Conservation (phyloP, 352 stramenopile species). For the Nothophytophthora sp. region DNA sequence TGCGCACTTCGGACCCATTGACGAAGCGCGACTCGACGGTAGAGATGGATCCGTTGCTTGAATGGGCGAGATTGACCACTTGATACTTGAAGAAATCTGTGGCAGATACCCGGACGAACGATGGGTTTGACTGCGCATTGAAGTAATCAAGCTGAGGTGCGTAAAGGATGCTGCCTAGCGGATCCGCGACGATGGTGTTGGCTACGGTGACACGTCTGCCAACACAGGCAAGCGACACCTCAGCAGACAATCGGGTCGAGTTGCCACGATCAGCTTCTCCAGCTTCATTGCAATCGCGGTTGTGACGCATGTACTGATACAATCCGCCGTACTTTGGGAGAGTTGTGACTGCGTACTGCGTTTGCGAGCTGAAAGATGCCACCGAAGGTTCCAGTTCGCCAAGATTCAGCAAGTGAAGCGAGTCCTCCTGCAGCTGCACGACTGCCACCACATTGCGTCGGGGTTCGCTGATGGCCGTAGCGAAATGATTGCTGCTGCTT, state of each 20-base stretch:
- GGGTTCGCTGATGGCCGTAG: neutral
- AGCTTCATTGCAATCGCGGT: neutral
- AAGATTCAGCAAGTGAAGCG: slow-evolving; percentile 35
- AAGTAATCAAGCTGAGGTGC: slow-evolving; percentile 55
- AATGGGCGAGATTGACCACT: slow-evolving; percentile 5
- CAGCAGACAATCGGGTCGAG: neutral
- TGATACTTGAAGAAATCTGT: slow-evolving; percentile 45
- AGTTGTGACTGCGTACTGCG: slow-evolving; percentile 30
- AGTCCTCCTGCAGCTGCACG: slow-evolving; percentile 59
- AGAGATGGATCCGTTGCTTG: no score
- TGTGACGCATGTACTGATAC: slow-evolving; percentile 43
- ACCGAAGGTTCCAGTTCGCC: slow-evolving; percentile 40
- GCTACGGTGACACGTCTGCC: slow-evolving; percentile 14
- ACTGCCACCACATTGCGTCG: slow-evolving; percentile 7
- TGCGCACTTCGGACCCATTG: slow-evolving; percentile 16
- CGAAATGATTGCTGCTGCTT: slow-evolving; percentile 1
- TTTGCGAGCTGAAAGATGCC: slow-evolving; percentile 29
- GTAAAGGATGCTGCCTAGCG: slow-evolving; percentile 40
- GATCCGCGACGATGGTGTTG: slow-evolving; percentile 23
- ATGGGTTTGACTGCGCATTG: slow-evolving; percentile 23
- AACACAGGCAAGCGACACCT: slow-evolving; percentile 11
- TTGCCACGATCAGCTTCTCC: neutral
- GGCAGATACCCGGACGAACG: neutral
- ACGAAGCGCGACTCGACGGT: slow-evolving; percentile 11
- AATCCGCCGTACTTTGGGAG: slow-evolving; percentile 47